These are phyloP conservation scores for Waltiozyma sp. DNA, from an alignment of 1,139 yeast species.

Conservation along the genomic window DNA sequence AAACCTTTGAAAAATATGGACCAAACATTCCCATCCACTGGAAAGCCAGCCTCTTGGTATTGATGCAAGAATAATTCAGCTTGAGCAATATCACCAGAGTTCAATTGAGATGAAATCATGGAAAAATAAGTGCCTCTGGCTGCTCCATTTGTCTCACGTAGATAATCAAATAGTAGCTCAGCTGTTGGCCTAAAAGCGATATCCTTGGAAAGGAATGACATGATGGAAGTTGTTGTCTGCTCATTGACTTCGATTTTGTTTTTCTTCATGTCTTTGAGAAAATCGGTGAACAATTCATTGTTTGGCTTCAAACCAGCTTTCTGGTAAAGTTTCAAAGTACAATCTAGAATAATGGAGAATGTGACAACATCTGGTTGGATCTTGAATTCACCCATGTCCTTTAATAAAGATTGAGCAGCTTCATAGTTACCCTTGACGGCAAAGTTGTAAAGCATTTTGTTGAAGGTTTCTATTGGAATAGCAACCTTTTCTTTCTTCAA, in stretches of 20 bases:
- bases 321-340: slow-evolving; percentile 37
- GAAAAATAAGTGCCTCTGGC: slow-evolving; percentile 38
- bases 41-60: slow-evolving; percentile 28
- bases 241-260: slow-evolving; percentile 36
- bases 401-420: slow-evolving; percentile 25
- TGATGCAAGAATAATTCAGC: slow-evolving; percentile 41
- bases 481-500: slow-evolving; percentile 21
- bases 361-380: slow-evolving; percentile 55
- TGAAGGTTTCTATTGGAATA: slow-evolving; percentile 29
- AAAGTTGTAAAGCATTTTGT: slow-evolving; percentile 26
- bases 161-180: slow-evolving; percentile 34
- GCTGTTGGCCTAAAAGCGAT: slow-evolving; percentile 42
- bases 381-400: slow-evolving; percentile 25
- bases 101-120: slow-evolving; percentile 48
- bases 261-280: slow-evolving; percentile 33
- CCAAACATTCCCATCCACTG: slow-evolving; percentile 38
- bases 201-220: slow-evolving; percentile 44
- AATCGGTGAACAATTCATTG: slow-evolving; percentile 24
- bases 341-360: slow-evolving; percentile 51
- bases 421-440: slow-evolving; percentile 21
- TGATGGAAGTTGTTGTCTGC: slow-evolving; percentile 41
- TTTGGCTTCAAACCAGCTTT: slow-evolving; percentile 36
- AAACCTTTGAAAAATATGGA: slow-evolving; percentile 49
- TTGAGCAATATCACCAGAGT: slow-evolving; percentile 32
- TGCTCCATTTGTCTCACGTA: slow-evolving; percentile 26